These are phyloP conservation scores for Dactylonectria macrodidyma DNA, from an alignment of 2,329 filamentous ascomycete species.

Conservation along the genomic window DNA sequence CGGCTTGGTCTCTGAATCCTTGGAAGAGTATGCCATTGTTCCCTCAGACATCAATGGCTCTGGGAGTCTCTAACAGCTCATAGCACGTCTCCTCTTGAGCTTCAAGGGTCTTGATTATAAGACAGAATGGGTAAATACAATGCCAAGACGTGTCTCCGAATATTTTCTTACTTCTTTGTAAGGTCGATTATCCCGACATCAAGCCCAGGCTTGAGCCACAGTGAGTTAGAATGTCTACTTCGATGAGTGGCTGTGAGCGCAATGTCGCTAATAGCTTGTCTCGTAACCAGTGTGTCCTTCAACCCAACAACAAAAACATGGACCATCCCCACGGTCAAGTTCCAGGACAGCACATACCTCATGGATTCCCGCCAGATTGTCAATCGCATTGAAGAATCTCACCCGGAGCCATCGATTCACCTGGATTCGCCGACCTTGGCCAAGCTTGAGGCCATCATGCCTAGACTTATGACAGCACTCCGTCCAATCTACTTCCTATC, in stretches of 20 bases:
- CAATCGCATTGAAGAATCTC: constrained; percentile 67
- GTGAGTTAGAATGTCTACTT: constrained; percentile 52
- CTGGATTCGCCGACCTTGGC: constrained; percentile 67
- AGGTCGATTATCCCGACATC: constrained; percentile 77
- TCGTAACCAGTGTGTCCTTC: constrained; percentile 32
- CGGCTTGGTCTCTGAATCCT: constrained; percentile 77
- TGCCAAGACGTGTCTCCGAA: fast-evolving
- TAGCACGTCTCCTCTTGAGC: constrained; percentile 77
- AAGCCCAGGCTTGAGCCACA: constrained; percentile 67
- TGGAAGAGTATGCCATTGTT: constrained; percentile 72
- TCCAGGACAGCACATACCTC: constrained; percentile 70
- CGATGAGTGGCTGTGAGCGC: not conserved
- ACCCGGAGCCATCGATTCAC: constrained; percentile 72
- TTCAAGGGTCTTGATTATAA: constrained; percentile 78
- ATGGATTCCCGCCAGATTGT: constrained; percentile 78
- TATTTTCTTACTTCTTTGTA: constrained; percentile 1
- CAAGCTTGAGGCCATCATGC: constrained; percentile 60
- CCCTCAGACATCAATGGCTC: constrained; percentile 26
- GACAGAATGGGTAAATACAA: constrained; percentile 70
- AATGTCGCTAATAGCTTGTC: not conserved
- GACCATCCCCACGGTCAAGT: constrained; percentile 66
- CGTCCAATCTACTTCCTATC: constrained; percentile 60
- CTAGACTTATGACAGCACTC: constrained; percentile 51
- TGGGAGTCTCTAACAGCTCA: constrained; percentile 13
- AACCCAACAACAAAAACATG: constrained; percentile 43